Evolutionary conservation across 225 moss, liverwort and hornwort species (phyloP).

Genomic region (Takakia lepidozioides): DNA sequence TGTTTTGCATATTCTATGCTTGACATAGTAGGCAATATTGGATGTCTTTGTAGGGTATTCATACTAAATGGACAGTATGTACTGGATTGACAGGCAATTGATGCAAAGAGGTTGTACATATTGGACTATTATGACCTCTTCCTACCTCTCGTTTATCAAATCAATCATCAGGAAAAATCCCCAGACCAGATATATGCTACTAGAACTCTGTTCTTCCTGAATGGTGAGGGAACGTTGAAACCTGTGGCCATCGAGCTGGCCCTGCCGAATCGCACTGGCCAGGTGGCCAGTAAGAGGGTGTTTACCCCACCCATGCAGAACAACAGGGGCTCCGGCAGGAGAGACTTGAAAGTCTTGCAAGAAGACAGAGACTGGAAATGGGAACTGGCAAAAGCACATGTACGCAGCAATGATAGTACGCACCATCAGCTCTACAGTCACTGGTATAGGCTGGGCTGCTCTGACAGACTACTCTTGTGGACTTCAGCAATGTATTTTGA

Average conservation of each 20-base stretch:
- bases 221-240: not conserved
- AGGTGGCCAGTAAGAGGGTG: constrained; percentile 1
- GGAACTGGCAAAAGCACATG: constrained; percentile 2
- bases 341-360: too few species aligned
- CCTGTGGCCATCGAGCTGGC: constrained; percentile 5
- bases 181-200: constrained; percentile 23
- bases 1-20: not conserved
- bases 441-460: not conserved
- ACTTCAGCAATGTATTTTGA: not conserved
- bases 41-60: too few species aligned
- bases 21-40: constrained; percentile 21
- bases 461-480: not conserved
- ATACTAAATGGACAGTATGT: too few species aligned
- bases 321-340: not conserved
- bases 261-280: not conserved
- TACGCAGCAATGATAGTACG: not conserved
- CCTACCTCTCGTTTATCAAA: constrained; percentile 44
- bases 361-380: not conserved
- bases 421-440: constrained; percentile 4
- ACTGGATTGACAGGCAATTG: constrained; percentile 32
- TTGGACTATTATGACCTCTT: constrained; percentile 62
- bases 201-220: not conserved
- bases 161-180: constrained; percentile 11
- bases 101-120: constrained; percentile 49
- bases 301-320: not conserved